Evolutionary conservation across 2,329 filamentous ascomycete genomes (phyloP).

Genomic region (Aspergillus clavatus): DNA sequence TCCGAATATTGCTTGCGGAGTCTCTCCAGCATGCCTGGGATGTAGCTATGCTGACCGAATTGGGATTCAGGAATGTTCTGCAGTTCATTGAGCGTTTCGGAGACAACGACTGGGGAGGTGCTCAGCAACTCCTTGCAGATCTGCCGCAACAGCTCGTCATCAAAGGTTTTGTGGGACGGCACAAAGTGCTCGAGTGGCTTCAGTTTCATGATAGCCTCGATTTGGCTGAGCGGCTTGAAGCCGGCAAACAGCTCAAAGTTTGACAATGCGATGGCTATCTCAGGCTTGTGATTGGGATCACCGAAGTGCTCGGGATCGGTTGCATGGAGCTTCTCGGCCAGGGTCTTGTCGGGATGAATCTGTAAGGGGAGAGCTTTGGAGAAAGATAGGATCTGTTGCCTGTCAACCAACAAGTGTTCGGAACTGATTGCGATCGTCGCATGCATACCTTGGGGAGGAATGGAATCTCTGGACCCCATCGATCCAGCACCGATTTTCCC

Average conservation of each 20-base stretch:
- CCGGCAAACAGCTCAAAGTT: slow-evolving; percentile 73
- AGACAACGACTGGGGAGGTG: slow-evolving; percentile 49
- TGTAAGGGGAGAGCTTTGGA: slow-evolving; percentile 70
- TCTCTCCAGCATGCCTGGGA: slow-evolving; percentile 60
- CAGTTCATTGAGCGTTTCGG: slow-evolving; percentile 50
- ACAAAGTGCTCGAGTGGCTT: slow-evolving; percentile 52
- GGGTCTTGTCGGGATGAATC: slow-evolving; percentile 66
- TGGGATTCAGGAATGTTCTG: slow-evolving; percentile 44
- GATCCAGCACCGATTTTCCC: slow-evolving; percentile 56
- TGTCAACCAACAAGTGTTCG: not conserved
- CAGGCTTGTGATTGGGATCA: slow-evolving; percentile 73
- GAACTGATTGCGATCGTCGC: too few relatives aligned
- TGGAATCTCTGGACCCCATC: slow-evolving; percentile 62
- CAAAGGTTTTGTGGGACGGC: slow-evolving; percentile 47
- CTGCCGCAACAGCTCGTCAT: slow-evolving; percentile 54
- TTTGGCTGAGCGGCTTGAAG: slow-evolving; percentile 61
- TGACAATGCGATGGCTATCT: slow-evolving; percentile 67
- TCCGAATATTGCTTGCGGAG: slow-evolving; percentile 61
- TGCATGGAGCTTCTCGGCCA: slow-evolving; percentile 60
- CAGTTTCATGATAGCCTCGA: slow-evolving; percentile 55
- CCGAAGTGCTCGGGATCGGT: slow-evolving; percentile 62
- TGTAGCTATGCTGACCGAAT: slow-evolving; percentile 52
- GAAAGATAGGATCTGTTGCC: slow-evolving; percentile 62
- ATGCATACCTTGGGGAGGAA: slow-evolving; percentile 64
- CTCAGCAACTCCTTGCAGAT: slow-evolving; percentile 54